These are phyloP conservation scores for Cryptococcus sp. DNA, from an alignment of 1,284 basidiomycete genomes.

Conservation along the genomic window DNA sequence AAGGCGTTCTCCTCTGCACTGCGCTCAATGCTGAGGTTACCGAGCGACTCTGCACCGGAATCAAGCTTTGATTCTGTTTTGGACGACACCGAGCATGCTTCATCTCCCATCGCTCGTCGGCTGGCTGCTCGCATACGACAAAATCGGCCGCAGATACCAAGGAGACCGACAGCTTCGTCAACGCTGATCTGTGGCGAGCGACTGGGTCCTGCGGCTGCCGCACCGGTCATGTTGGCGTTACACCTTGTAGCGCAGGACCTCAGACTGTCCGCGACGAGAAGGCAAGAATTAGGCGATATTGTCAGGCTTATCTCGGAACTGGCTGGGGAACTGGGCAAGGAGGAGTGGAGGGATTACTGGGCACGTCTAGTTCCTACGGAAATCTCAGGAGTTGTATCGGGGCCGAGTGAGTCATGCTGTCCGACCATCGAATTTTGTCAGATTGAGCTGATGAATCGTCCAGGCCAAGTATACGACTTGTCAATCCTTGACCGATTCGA, in stretches of 20 bases:
- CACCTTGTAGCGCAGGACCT: conserved; percentile 71
- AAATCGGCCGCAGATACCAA: conserved; percentile 1
- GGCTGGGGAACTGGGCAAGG: conserved; percentile 63
- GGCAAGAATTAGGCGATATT: conserved; percentile 63
- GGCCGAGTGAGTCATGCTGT: conserved; percentile 11
- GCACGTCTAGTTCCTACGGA: conserved; percentile 67
- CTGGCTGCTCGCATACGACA: conserved; percentile 49
- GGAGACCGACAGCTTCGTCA: neutral
- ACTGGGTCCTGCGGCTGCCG: conserved; percentile 1
- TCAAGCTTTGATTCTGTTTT: neutral
- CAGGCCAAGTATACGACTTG: conserved; percentile 21
- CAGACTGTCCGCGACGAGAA: conserved; percentile 50
- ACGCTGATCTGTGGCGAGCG: conserved; percentile 1
- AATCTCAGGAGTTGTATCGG: neutral
- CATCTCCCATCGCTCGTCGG: conserved; percentile 56
- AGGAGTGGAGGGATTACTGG: conserved; percentile 88
- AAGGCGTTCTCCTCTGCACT: conserved; percentile 13
- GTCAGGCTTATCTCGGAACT: conserved; percentile 67
- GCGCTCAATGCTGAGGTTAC: conserved; percentile 10
- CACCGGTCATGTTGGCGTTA: conserved; percentile 62
- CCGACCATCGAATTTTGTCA: neutral
- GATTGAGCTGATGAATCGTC: neutral
- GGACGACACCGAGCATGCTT: conserved; percentile 6
- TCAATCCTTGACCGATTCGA: conserved; percentile 34
- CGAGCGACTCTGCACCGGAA: neutral